Conservation (phyloP, 345 rosid species). For the Pistacia atlantica region DNA sequence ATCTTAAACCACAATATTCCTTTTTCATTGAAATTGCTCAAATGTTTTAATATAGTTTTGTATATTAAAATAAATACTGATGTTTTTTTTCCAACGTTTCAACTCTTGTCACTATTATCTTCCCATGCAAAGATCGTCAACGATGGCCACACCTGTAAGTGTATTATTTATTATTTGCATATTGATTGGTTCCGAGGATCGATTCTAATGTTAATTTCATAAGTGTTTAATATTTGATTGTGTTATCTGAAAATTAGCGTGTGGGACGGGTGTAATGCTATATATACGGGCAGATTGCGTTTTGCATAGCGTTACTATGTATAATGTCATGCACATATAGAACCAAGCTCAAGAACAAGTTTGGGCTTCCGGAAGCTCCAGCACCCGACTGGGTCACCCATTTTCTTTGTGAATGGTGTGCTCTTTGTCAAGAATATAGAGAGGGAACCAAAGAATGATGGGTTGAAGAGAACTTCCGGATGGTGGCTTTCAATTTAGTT, state of each 20-base stretch:
- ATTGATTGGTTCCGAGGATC: neutral
- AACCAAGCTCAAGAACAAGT: slow-evolving; percentile 59
- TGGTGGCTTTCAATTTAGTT: too few relatives aligned
- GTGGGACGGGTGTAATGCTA: slow-evolving; percentile 48
- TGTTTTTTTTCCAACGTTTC: slow-evolving; percentile 15
- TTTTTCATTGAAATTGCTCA: too few relatives aligned
- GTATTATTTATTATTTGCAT: neutral
- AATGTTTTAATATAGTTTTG: too few relatives aligned
- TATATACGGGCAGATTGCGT: slow-evolving; percentile 49
- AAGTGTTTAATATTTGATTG: too few relatives aligned
- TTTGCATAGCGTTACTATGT: slow-evolving; percentile 46
- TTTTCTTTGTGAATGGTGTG: slow-evolving; percentile 61
- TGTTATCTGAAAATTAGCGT: slow-evolving; percentile 30
- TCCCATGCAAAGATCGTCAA: slow-evolving; percentile 67
- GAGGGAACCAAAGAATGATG: slow-evolving; percentile 22
- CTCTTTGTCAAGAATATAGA: slow-evolving; percentile 77
- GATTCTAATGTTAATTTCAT: too few relatives aligned
- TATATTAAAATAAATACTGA: too few relatives aligned
- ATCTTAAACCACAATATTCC: too few relatives aligned
- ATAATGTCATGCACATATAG: slow-evolving; percentile 65
- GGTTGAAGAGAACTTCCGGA: too few relatives aligned
- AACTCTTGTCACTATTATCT: slow-evolving; percentile 52
- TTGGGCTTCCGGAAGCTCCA: slow-evolving; percentile 60
- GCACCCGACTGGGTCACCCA: slow-evolving; percentile 70
- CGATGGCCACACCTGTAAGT: slow-evolving; percentile 51